Conservation (phyloP, 495 filamentous ascomycete genomes). For the Penicillium egyptiacum region DNA sequence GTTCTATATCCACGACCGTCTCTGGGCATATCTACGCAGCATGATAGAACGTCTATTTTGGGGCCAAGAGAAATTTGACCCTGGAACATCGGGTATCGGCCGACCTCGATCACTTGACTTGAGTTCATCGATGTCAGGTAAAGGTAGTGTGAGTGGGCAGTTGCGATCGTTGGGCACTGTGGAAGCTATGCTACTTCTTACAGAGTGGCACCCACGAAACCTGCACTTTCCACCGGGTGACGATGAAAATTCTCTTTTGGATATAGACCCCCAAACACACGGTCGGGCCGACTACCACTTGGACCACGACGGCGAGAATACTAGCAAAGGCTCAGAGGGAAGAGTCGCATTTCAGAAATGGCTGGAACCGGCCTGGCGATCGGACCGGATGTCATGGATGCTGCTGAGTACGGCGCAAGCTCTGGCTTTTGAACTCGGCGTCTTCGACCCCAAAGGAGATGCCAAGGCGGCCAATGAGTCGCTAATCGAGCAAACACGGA, state of each 20-base stretch:
- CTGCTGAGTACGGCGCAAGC: constrained; percentile 86
- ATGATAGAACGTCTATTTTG: constrained; percentile 94
- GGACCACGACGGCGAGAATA: constrained; percentile 39
- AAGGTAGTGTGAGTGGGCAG: constrained; percentile 61
- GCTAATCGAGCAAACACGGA: constrained; percentile 65
- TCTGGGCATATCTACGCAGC: constrained; percentile 91
- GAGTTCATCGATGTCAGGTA: constrained; percentile 53
- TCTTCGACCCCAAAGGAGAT: constrained; percentile 81
- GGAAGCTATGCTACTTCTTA: constrained; percentile 88
- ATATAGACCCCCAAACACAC: constrained; percentile 47
- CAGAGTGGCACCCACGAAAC: constrained; percentile 94
- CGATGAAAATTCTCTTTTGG: constrained; percentile 62
- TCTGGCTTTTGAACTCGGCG: constrained; percentile 87
- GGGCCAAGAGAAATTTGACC: constrained; percentile 92
- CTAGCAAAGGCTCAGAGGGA: constrained; percentile 45
- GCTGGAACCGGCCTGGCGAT: constrained; percentile 94
- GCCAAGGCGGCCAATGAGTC: constrained; percentile 51
- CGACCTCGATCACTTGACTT: constrained; percentile 61
- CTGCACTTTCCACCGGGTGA: constrained; percentile 94
- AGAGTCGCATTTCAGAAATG: constrained; percentile 80
- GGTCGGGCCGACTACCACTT: constrained; percentile 35
- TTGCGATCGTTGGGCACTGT: constrained; percentile 89
- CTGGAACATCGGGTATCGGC: constrained; percentile 79
- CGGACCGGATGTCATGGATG: constrained; percentile 99
- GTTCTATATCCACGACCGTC: constrained; percentile 87